Evolutionary conservation across 2,329 filamentous ascomycete genomes (phyloP).

Genomic region (Aspergillus pseudoglaucus): DNA sequence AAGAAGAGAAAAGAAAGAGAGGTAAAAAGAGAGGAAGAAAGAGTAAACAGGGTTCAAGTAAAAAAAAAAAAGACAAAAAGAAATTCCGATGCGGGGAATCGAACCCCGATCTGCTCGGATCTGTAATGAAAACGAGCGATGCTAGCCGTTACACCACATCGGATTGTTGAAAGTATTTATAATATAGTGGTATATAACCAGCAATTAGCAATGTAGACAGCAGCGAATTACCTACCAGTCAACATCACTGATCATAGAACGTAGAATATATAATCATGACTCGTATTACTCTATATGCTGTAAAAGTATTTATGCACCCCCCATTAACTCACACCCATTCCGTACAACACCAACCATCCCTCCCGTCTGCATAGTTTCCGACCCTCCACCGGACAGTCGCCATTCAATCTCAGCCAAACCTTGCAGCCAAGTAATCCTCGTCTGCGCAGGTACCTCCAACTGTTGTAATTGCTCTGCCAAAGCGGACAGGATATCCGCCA

Average conservation of each 20-base stretch:
- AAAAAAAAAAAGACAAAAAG: neutral
- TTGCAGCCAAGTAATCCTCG: slow-evolving; percentile 85
- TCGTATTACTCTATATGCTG: too few relatives aligned
- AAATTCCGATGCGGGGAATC: slow-evolving; percentile 17
- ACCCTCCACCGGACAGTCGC: slow-evolving; percentile 77
- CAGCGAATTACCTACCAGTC: neutral
- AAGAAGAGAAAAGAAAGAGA: too few relatives aligned
- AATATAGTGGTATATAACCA: neutral
- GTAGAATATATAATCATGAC: too few relatives aligned
- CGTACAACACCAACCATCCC: slow-evolving; percentile 85
- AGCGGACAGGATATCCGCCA: slow-evolving; percentile 89
- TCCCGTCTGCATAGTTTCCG: slow-evolving; percentile 83
- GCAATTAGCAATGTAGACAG: neutral
- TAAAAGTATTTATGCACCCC: slow-evolving; percentile 21
- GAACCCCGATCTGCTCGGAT: slow-evolving; percentile 6
- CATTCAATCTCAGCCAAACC: slow-evolving; percentile 91
- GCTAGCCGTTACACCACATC: slow-evolving; percentile 18
- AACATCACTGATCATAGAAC: too few relatives aligned
- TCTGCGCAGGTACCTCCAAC: slow-evolving; percentile 77
- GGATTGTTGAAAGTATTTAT: slow-evolving; percentile 3
- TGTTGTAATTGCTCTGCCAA: slow-evolving; percentile 74
- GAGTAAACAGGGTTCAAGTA: neutral
- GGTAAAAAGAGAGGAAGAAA: neutral
- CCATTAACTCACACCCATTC: slow-evolving; percentile 73
- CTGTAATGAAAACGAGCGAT: slow-evolving; percentile 14